phyloP scores from a whole-genome alignment of 345 rosid species.

The Salix brachista region DNA sequence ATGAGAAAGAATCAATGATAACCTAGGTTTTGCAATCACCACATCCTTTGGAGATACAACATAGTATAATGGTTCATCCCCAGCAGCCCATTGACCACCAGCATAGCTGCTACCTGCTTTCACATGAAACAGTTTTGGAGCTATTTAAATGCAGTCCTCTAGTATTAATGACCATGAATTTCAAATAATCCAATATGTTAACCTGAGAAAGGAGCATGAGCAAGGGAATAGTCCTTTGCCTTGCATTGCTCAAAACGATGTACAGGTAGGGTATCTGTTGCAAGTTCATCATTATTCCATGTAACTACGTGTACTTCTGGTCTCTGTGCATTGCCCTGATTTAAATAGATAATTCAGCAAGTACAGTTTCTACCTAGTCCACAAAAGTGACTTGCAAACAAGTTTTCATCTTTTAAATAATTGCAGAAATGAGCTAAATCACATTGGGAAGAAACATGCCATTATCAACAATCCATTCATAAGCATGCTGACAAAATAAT shows the following conservation, averaged over 20 bases:
- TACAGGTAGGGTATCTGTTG: slow-evolving; percentile 94
- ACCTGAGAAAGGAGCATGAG: slow-evolving; percentile 99
- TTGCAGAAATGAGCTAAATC: neutral
- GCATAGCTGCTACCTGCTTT: slow-evolving; percentile 91
- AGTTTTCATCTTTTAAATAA: neutral
- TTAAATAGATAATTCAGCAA: slow-evolving; percentile 21
- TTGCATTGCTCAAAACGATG: slow-evolving; percentile 98
- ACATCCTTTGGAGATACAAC: slow-evolving; percentile 97
- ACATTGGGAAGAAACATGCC: neutral
- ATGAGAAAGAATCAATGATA: slow-evolving; percentile 13
- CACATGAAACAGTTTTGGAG: slow-evolving; percentile 19
- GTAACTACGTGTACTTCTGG: slow-evolving; percentile 91
- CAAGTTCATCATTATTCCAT: slow-evolving; percentile 96
- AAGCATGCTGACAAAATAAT: neutral
- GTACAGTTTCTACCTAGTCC: neutral
- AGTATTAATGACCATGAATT: slow-evolving; percentile 13
- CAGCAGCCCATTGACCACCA: slow-evolving; percentile 99
- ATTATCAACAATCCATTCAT: neutral
- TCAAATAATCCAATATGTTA: slow-evolving; percentile 14
- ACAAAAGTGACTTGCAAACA: neutral
- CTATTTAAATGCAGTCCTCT: slow-evolving; percentile 16
- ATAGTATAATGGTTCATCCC: slow-evolving; percentile 93
- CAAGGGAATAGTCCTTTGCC: slow-evolving; percentile 95
- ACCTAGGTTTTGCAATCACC: slow-evolving; percentile 99
- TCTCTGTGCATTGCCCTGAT: slow-evolving; percentile 94